phyloP scores from a whole-genome alignment of 768 basidiomycete species.

The Xerocomellus amylosporus region DNA sequence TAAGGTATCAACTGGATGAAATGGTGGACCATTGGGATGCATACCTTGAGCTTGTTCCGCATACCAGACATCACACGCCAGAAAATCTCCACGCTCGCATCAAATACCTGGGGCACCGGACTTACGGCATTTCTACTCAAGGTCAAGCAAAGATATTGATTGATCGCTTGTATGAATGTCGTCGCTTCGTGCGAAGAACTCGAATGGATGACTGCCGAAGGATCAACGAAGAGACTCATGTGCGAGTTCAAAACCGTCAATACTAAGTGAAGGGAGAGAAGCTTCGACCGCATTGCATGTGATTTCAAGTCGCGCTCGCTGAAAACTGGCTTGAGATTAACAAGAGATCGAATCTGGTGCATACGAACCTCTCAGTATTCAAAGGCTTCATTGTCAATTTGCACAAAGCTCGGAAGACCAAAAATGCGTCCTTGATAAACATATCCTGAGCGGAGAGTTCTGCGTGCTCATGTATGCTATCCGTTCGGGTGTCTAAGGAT shows the following conservation, averaged over 20 bases:
- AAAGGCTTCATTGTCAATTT: constrained; percentile 98
- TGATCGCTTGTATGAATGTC: constrained; percentile 88
- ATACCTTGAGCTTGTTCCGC: constrained; percentile 92
- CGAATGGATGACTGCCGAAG: constrained; percentile 88
- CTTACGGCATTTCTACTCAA: constrained; percentile 94
- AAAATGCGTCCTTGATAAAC: constrained; percentile 95
- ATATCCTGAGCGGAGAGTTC: constrained; percentile 78
- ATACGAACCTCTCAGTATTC: constrained; percentile 80
- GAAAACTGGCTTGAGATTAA: constrained; percentile 15
- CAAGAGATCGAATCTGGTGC: not conserved
- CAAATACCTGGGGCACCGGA: constrained; percentile 94
- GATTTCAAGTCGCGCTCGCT: constrained; percentile 96
- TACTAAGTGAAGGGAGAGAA: constrained; percentile 91
- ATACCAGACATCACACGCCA: constrained; percentile 94
- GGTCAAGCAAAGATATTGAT: constrained; percentile 92
- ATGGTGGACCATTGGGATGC: not conserved
- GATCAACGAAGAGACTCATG: constrained; percentile 85
- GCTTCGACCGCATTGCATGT: constrained; percentile 95
- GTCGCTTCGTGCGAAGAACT: constrained; percentile 85
- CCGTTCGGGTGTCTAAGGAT: constrained; percentile 16
- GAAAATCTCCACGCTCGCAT: constrained; percentile 97
- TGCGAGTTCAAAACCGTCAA: constrained; percentile 90
- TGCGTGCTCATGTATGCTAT: constrained; percentile 28
- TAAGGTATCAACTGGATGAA: constrained; percentile 7
- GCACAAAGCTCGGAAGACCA: constrained; percentile 95